Evolutionary conservation across 345 rosid species (phyloP), one percentile per base, ranked within the genome.

Genomic region (Arabis hirsuta): DNA sequence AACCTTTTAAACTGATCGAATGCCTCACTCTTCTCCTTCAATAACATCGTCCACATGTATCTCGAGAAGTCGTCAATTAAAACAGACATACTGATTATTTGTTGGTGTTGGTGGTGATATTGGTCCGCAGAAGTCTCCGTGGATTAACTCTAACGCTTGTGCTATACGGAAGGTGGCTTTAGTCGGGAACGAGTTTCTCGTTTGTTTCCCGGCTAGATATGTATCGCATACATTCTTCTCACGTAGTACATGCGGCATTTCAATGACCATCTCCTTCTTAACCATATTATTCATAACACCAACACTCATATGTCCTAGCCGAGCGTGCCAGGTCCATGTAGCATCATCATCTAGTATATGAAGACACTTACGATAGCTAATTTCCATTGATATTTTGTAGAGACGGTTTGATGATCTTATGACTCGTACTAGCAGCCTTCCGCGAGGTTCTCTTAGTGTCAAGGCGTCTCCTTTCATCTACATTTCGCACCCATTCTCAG

Each of bases 161-260:
- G 32, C 2, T 0, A 19, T 16, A 26, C 16, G 57, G 0, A 12
- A 53, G 0, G 0, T 26, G 0, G 57, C 0, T 27, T 3, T 12
- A 0, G 4, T 6, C 2, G 11, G 57, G 14, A 53, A 53, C 0
- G 36, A 0, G 0, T 7, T 29, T 53, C 38, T 6, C 2, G 14
- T 53, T 53, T 27, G 38, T 13, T 53, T 53, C 7, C 9, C 10
- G 4, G 19, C 38, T 27, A 1, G 5, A 6, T 19, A 53, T 0
- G 0, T 10, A 2, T 27, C 3, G 14, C 38, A 53, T 3, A 26
- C 13, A 5, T 4, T 2, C 9, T 34, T 34, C 6, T 34, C 39
- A 6, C 13, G 47, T 12, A 6, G 4, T 4, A n/a, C 6, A 3
- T 43, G 2, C 12, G 19, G 36, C 57, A 53, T 53, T 1, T 19